Base-by-base conservation (phyloP, 2,329 filamentous ascomycete genomes). In the Talaromyces rugulosus region DNA sequence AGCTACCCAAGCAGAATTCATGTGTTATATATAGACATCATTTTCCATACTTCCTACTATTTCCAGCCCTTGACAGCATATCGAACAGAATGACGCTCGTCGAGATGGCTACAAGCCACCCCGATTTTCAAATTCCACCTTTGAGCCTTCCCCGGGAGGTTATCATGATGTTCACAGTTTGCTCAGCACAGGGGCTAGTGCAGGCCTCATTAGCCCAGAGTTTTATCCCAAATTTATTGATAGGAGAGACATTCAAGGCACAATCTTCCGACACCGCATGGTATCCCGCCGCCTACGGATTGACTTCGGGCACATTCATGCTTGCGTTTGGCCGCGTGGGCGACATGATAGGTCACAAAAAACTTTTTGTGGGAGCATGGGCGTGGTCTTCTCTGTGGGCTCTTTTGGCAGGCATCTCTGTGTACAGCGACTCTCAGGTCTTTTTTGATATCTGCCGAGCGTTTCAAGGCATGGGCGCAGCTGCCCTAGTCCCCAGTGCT, bases 391-490 rank as follows among this genome's bases (percentile, higher is more conserved):
- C 85, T 7, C 65, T 88, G 42, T 93, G 89, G 85, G 87, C 85
- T 9, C 75, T 93, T 59, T 77, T 91, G 59, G 84, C 83, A 16
- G 90, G 90, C 11, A 91, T 93, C 75, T 87, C 86, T 62, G 77
- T 79, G 59, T 88, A 85, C 74, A 83, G 87, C 63, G 73, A 85
- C 57, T 90, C 92, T 87, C 80, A 93, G 64, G 88, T 91, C 66
- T 79, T 89, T 60, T 54, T 54, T 34, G 28, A 33, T 54, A 54
- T 54, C 9, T 90, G 87, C 70, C 87, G 90, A 58, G 89, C 89
- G 8, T 76, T 92, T 51, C 89, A 92, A 73, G 90, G 90, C 0
- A 75, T 94, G 9, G 90, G 89, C 0, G 83, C 88, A 1, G 88
- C 89, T 0, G 89, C 89, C 0, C 91, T 90, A 64, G 73, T 92